A percentile compares a stretch with the other conserved stretches of the same genome.
Conservation (phyloP, 2,329 filamentous ascomycete species). For the Trichophyton schoenleinii region DNA sequence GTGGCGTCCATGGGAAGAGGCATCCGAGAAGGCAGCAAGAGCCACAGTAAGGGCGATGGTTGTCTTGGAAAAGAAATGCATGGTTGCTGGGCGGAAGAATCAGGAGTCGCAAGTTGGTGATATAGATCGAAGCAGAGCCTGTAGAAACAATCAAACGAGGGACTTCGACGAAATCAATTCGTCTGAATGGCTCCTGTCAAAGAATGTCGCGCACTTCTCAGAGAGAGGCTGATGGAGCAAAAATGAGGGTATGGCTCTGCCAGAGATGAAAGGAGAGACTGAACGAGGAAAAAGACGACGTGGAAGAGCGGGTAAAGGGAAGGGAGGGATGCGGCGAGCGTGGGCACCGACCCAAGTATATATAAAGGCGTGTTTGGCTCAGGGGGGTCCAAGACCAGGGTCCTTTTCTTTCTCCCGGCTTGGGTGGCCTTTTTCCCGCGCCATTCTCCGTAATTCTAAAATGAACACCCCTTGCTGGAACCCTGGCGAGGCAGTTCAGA, state of each 20-base stretch:
- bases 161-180: constrained; percentile 27
- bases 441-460: not conserved
- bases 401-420: not conserved
- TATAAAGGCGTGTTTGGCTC: not conserved
- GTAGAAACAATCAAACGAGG: constrained; percentile 11
- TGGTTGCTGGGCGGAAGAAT: constrained; percentile 14
- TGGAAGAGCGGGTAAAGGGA: not conserved
- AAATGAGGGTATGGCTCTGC: constrained; percentile 10
- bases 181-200: constrained; percentile 11
- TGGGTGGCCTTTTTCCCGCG: not conserved
- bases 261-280: not conserved
- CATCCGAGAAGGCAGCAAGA: constrained; percentile 26
- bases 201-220: constrained; percentile 5
- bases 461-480: not conserved
- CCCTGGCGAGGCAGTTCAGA: not conserved
- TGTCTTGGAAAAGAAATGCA: constrained; percentile 28
- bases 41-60: constrained; percentile 25
- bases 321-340: not conserved
- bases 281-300: not conserved
- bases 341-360: not conserved
- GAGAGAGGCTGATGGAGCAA: constrained; percentile 9
- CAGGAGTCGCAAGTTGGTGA: not conserved
- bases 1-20: constrained; percentile 18
- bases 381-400: not conserved
- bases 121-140: not conserved